Conservation (phyloP, 2,329 filamentous ascomycete species). For the Monilinia fructigena region DNA sequence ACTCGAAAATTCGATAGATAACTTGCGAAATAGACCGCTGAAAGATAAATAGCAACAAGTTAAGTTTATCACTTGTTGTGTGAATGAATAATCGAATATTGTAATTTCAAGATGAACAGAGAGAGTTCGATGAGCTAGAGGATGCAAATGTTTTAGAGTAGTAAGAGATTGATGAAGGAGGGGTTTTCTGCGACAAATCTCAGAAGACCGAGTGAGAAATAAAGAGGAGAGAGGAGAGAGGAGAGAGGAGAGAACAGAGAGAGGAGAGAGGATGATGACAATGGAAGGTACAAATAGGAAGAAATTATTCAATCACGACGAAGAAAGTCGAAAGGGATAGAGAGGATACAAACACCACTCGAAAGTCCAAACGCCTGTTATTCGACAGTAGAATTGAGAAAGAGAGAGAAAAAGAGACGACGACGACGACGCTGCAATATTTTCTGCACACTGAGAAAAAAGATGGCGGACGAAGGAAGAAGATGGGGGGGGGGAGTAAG, state of each 20-base stretch:
- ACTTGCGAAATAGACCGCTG: conserved; percentile 37
- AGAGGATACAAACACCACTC: conserved; percentile 39
- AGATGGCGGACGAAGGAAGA: conserved; percentile 11
- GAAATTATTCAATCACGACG: conserved; percentile 29
- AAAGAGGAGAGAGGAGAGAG: conserved; percentile 36
- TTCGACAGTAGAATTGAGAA: conserved; percentile 20
- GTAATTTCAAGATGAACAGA: conserved; percentile 17
- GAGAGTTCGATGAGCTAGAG: conserved; percentile 33
- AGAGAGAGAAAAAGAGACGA: conserved; percentile 21
- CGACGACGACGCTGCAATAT: conserved; percentile 15
- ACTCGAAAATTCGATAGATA: conserved; percentile 34
- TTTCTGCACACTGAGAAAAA: conserved; percentile 18
- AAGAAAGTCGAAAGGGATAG: conserved; percentile 35
- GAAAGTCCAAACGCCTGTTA: conserved; percentile 33
- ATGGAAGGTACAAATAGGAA: conserved; percentile 32
- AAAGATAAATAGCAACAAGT: conserved; percentile 35
- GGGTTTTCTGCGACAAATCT: conserved; percentile 31
- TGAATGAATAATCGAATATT: conserved; percentile 18
- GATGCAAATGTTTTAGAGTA: conserved; percentile 34
- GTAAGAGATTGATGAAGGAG: conserved; percentile 27
- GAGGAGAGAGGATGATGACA: conserved; percentile 35
- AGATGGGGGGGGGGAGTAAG: conserved; percentile 19
- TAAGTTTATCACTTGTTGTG: conserved; percentile 32
- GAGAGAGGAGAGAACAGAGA: conserved; percentile 38
- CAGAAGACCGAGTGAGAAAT: conserved; percentile 32